phyloP scores from a whole-genome alignment of 208 protist species.

The Acanthamoeba triangularis region DNA sequence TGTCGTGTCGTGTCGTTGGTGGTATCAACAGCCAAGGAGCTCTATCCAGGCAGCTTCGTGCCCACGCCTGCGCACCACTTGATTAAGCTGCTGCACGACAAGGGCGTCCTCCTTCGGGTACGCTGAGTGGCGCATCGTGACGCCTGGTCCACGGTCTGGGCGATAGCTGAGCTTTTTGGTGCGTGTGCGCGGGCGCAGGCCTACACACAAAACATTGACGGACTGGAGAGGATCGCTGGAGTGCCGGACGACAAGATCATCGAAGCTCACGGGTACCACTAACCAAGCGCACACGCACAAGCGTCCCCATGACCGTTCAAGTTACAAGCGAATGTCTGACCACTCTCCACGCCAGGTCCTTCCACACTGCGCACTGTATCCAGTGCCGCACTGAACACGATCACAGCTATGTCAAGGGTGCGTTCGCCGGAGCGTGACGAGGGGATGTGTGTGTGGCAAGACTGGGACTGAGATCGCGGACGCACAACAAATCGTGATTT shows the following conservation, averaged over 20 bases:
- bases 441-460: background rate
- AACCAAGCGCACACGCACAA: background rate
- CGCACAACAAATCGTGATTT: background rate
- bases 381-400: constrained; percentile 66
- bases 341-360: constrained; percentile 5
- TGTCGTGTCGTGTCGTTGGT: constrained; percentile 84
- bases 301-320: background rate
- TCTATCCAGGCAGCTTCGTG: constrained; percentile 85
- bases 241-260: constrained; percentile 80
- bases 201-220: constrained; percentile 91
- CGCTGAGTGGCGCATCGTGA: constrained; percentile 72
- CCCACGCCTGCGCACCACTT: constrained; percentile 89
- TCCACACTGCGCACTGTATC: constrained; percentile 78
- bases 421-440: background rate
- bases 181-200: constrained; percentile 84
- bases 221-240: constrained; percentile 85
- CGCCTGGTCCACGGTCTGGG: constrained; percentile 93
- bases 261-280: constrained; percentile 82
- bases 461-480: background rate
- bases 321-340: background rate
- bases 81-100: constrained; percentile 81
- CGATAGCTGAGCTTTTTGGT: background rate
- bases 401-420: constrained; percentile 73
- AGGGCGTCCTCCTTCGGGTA: constrained; percentile 79
- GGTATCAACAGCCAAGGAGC: constrained; percentile 64